Evolutionary conservation across 2,329 filamentous ascomycete species (phyloP).

Genomic region (Alternaria postmessia): DNA sequence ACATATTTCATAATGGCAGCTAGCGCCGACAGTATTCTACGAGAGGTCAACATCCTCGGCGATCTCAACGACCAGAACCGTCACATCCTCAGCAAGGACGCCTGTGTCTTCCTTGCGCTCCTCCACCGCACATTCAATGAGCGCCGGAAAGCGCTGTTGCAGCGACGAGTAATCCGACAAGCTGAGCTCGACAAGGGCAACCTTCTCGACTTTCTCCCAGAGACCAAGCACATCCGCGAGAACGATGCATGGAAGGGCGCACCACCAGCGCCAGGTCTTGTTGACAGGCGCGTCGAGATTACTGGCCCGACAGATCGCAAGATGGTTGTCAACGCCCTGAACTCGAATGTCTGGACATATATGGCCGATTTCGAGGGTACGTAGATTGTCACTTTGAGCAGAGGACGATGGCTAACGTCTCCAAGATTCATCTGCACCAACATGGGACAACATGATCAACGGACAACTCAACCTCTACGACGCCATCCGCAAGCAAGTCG

Average conservation of each 20-base stretch:
- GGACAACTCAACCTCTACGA: conserved; percentile 98
- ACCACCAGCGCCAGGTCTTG: conserved; percentile 86
- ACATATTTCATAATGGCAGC: conserved; percentile 49
- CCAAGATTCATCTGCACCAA: conserved; percentile 89
- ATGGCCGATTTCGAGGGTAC: conserved; percentile 99
- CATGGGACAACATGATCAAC: conserved; percentile 99
- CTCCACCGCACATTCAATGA: conserved; percentile 94
- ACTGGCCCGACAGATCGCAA: conserved; percentile 97
- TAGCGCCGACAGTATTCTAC: conserved; percentile 75
- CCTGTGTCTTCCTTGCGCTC: conserved; percentile 89
- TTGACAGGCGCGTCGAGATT: conserved; percentile 95
- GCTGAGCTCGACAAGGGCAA: conserved; percentile 90
- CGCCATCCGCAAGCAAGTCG: conserved; percentile 89
- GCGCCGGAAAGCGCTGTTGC: conserved; percentile 86
- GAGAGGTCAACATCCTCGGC: conserved; percentile 88
- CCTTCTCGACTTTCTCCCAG: conserved; percentile 91
- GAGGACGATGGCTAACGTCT: conserved; percentile 14
- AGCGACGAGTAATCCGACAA: conserved; percentile 86
- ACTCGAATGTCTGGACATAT: conserved; percentile 96
- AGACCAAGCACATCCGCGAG: conserved; percentile 95
- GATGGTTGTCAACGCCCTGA: conserved; percentile 98
- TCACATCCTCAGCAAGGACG: conserved; percentile 92
- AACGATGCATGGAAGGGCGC: conserved; percentile 94
- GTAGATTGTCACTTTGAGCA: conserved; percentile 25
- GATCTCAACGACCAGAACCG: conserved; percentile 77